These are phyloP conservation scores for Tulasnella sp. DNA, from an alignment of 768 basidiomycete species.

Conservation along the genomic window DNA sequence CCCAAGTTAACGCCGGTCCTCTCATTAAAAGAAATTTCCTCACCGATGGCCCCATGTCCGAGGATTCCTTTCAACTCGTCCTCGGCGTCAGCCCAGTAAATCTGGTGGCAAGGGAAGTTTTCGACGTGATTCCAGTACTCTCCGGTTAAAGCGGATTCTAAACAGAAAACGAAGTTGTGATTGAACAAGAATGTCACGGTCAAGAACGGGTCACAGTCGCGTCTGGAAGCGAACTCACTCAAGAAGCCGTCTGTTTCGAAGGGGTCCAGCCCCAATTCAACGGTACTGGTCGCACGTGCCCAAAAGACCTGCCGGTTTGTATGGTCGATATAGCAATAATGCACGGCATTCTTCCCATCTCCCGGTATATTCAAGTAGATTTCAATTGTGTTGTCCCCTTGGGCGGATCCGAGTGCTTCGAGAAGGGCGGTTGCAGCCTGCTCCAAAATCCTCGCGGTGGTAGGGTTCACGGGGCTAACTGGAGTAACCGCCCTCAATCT, in stretches of 20 bases:
- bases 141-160: conserved; percentile 9
- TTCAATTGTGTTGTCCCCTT: not conserved
- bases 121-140: conserved; percentile 20
- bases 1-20: not conserved
- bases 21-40: not conserved
- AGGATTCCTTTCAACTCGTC: conserved; percentile 16
- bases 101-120: conserved; percentile 11
- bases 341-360: not conserved
- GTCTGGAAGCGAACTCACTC: not conserved
- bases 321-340: conserved; percentile 8
- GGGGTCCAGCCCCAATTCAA: not conserved
- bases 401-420: not conserved
- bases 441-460: not conserved
- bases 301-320: not conserved
- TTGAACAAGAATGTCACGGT: not conserved
- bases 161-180: not conserved
- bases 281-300: not conserved
- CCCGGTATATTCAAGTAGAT: not conserved
- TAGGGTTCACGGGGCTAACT: not conserved
- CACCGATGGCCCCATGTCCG: conserved; percentile 7
- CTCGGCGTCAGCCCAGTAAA: not conserved
- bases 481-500: not conserved
- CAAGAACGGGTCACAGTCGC: too few relatives aligned
- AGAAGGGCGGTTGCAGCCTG: not conserved
- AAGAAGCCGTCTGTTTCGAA: not conserved